Evolutionary conservation across 2,329 filamentous ascomycete species (phyloP), one percentile per base, ranked within the genome.

Genomic region (Botrytis cinerea): DNA sequence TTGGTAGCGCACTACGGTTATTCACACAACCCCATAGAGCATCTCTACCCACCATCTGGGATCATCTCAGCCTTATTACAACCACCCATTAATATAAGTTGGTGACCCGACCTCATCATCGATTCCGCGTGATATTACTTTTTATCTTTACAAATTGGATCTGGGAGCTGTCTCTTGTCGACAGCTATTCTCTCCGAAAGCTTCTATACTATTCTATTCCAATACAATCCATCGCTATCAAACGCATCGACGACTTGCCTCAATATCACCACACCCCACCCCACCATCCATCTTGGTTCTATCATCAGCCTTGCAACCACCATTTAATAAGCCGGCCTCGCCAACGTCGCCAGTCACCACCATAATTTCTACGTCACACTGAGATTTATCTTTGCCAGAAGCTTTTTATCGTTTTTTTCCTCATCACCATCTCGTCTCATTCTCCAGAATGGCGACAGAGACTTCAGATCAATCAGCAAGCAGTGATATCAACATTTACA

Each of bases 401-500:
- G 7, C 48, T 59, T 12, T 57, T 5, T 16, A 3, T 43, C 18
- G 9, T 22, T 57, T 32, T 18, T 43, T 38, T 40, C 8, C 9
- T 20, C 2, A 57, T 45, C 20, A 16, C n/a, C 38, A 25, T 5
- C 40, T 25, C 6, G 43, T 48, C 46, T 16, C 32, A 14, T 70
- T 45, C 40, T 70, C 28, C 12, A 67, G 6, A 45, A 72, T 72
- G 70, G n/a, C 48, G 38, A 67, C 46, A 12, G 48, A 67, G 4
- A 22, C 28, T 38, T 45, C 54, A n/a, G 68, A 67, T 14, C 38
- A 43, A n/a, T 43, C 70, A 28, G 46, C 9, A 54, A 66, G 25
- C 1, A 25, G 35, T 18, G 28, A 69, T 25, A n/a, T 32, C 71
- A 61, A 83, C 69, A 81, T 90, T 74, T 92, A 89, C 80, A 82